A percentile compares a stretch with the other conserved stretches of the same genome.
These are phyloP conservation scores for Perkinsus olseni DNA, from an alignment of 169 alveolate genomes.

Conservation along the genomic window DNA sequence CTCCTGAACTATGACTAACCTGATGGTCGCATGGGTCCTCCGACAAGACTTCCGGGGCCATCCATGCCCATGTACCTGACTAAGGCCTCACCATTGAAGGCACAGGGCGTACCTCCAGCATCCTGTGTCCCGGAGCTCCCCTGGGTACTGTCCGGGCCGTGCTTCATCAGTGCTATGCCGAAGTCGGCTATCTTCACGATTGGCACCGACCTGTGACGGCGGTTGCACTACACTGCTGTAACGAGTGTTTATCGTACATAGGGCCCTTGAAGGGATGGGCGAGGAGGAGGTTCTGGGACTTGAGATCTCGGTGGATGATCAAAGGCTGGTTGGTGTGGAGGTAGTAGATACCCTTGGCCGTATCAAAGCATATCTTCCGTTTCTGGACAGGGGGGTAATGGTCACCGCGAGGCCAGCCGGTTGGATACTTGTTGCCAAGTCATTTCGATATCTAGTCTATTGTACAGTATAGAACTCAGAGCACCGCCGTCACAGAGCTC, in stretches of 20 bases:
- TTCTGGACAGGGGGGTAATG: slow-evolving; percentile 44
- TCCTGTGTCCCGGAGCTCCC: not conserved
- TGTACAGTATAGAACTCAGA: slow-evolving; percentile 14
- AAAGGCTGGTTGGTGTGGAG: slow-evolving; percentile 67
- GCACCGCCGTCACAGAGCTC: slow-evolving; percentile 35
- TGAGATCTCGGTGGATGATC: slow-evolving; percentile 79
- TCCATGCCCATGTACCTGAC: slow-evolving; percentile 65
- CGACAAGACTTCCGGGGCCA: slow-evolving; percentile 57
- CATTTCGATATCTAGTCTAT: slow-evolving; percentile 12
- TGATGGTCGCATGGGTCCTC: slow-evolving; percentile 2
- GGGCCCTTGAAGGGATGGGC: slow-evolving; percentile 33
- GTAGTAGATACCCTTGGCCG: slow-evolving; percentile 69
- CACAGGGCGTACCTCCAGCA: not conserved
- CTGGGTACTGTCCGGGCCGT: not conserved
- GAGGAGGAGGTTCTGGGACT: slow-evolving; percentile 65
- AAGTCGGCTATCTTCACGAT: not conserved
- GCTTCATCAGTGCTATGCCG: not conserved
- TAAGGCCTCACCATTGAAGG: not conserved
- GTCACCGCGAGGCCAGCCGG: slow-evolving; percentile 13
- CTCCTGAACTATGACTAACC: not conserved
- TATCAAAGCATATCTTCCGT: slow-evolving; percentile 58
- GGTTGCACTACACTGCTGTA: not conserved
- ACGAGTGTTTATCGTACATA: slow-evolving; percentile 2
- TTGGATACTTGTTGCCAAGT: not conserved
- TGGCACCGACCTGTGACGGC: not conserved